Percentiles rank a stretch among this genome's conserved stretches.
Conservation (phyloP, 2,329 filamentous ascomycete species). For the Hymenoscyphus linearis region DNA sequence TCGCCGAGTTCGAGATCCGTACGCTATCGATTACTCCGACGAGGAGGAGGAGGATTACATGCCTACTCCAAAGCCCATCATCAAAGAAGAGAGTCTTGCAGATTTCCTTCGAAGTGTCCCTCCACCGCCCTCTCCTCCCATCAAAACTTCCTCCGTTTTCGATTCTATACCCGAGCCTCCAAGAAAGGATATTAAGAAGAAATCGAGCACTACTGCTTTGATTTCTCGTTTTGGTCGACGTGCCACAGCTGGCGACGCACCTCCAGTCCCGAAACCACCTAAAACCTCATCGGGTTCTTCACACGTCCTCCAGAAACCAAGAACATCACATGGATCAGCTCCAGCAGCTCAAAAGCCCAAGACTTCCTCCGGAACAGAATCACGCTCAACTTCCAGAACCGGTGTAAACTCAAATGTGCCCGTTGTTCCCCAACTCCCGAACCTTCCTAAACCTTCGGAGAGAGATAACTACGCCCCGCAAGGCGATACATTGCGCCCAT, state of each 20-base stretch:
- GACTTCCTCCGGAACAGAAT: conserved; percentile 28
- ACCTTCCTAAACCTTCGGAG: conserved; percentile 41
- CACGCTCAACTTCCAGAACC: conserved; percentile 26
- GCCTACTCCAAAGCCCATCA: conserved; percentile 16
- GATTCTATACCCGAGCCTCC: conserved; percentile 14
- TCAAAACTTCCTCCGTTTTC: conserved; percentile 17
- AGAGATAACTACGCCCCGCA: conserved; percentile 24
- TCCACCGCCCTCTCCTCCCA: conserved; percentile 52
- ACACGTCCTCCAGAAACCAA: neutral
- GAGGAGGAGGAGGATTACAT: conserved; percentile 36
- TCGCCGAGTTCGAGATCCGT: conserved; percentile 77
- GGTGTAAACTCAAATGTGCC: conserved; percentile 32
- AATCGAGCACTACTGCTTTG: conserved; percentile 56
- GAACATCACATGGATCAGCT: neutral
- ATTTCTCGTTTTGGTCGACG: conserved; percentile 51
- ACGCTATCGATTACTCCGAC: conserved; percentile 75
- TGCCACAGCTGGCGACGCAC: conserved; percentile 22
- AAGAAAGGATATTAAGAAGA: conserved; percentile 50
- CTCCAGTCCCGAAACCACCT: conserved; percentile 14
- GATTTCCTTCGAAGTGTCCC: conserved; percentile 69
- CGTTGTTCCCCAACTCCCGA: conserved; percentile 41
- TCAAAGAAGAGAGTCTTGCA: conserved; percentile 59
- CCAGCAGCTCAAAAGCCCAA: conserved; percentile 23
- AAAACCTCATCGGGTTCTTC: neutral
- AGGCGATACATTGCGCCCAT: conserved; percentile 21